Evolutionary conservation across 306 rosid species (phyloP), one percentile per base, ranked within the genome.

Genomic region (Ochetophila trinervis): DNA sequence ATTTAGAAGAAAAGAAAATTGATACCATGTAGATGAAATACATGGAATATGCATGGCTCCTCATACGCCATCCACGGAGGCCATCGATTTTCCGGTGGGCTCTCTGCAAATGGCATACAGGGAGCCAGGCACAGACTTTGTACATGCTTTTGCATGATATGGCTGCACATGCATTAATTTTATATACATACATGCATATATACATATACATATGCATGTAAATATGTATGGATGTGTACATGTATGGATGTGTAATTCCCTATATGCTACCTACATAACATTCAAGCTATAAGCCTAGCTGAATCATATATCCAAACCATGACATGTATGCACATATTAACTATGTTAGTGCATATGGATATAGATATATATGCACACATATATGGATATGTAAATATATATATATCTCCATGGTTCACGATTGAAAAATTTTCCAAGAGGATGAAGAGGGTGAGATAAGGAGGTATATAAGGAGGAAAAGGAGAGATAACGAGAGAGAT

Each of bases 31-130:
- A 61, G 59, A 60, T 55, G 53, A 8, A 34, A 63, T 44, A 72
- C 76, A 72, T 72, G 76, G 65, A 72, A 66, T 89, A 84, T 92
- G 98, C 98, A 76, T 89, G 98, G 83, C 98, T 92, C 96, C 98
- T 87, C 84, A 88, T 81, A 92, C 92, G 98, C 98, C 98, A 92
- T 92, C 85, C 83, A 79, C 81, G 74, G 85, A 92, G 85, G 75
- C 74, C 87, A 89, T 67, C 96, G 88, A 36, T n/a, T n/a, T 53
- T 22, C 48, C 86, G 85, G 78, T 85, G 90, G 74, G 61, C 87
- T 87, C 88, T 62, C 88, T 62, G 81, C 94, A 88, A 83, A 85
- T 92, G 98, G 98, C 98, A 89, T 92, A 89, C 95, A 89, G 92
- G 98, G 98, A 92, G 98, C 98, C 98, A 92, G 95, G 98, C 98